Evolutionary conservation across 805 yeast genomes (phyloP).

Genomic region (Candida odintsovae): DNA sequence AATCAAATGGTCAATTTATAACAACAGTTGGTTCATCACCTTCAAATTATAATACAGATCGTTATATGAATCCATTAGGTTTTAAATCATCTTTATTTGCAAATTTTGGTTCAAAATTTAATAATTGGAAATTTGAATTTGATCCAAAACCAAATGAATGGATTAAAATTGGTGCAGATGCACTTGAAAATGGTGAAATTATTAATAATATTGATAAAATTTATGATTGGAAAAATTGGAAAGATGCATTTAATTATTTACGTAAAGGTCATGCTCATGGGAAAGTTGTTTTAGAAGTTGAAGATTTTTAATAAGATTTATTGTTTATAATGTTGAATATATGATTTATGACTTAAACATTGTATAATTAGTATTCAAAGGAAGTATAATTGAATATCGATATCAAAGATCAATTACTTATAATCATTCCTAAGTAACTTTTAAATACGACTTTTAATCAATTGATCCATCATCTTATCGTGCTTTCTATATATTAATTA

Average conservation of each 20-base stretch:
- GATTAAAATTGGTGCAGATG: slow-evolving; percentile 35
- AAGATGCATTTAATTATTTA: slow-evolving; percentile 49
- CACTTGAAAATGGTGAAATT: slow-evolving; percentile 42
- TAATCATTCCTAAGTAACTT: too few relatives aligned
- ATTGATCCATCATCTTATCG: too few relatives aligned
- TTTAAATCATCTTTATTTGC: slow-evolving; percentile 22
- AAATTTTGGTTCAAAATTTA: slow-evolving; percentile 28
- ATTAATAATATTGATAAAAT: slow-evolving; percentile 42
- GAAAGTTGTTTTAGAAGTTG: slow-evolving; percentile 53
- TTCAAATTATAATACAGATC: slow-evolving; percentile 32
- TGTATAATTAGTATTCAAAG: too few relatives aligned
- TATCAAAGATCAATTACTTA: too few relatives aligned
- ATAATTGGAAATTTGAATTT: slow-evolving; percentile 30
- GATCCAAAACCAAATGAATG: slow-evolving; percentile 32
- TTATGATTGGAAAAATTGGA: slow-evolving; percentile 47
- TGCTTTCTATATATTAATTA: too few relatives aligned
- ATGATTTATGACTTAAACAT: too few relatives aligned
- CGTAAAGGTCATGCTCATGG: slow-evolving; percentile 54
- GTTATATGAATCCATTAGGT: slow-evolving; percentile 30
- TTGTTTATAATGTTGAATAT: background rate
- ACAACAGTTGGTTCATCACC: slow-evolving; percentile 61
- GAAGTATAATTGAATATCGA: too few relatives aligned
- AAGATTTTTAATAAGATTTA: slow-evolving; percentile 25
- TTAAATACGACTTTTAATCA: too few relatives aligned
- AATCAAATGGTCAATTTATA: slow-evolving; percentile 37